Evolutionary conservation across 768 basidiomycete genomes (phyloP), one percentile per base, ranked within the genome.

Genomic region (Termitomyces sp.): DNA sequence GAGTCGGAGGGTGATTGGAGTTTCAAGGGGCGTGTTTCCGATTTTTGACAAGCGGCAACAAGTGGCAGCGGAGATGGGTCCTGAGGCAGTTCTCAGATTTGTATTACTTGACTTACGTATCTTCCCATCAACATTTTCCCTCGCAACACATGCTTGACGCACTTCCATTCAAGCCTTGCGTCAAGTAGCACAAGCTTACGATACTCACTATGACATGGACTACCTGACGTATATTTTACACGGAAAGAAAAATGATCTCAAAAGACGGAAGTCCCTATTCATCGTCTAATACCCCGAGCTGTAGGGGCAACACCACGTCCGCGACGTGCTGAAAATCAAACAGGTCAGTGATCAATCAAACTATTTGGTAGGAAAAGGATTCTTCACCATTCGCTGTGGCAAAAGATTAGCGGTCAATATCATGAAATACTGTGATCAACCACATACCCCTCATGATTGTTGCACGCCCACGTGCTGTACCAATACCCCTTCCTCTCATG

Each of bases 401-500:
- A 56, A 67, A 63, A 45, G 28, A 33, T 64, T 22, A 60, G 43
- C 54, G 64, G 28, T 63, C 60, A 59, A 56, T 53, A 20, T 3
- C 8, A 44, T 22, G 11, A 40, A 59, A 65, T 6, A 41, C 46
- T 49, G 55, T 50, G 44, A 61, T 56, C 45, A 51, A 46, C 41
- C 54, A 69, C 91, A 64, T 64, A 97, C 94, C 96, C 73, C 96
- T 82, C 90, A 97, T 94, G 66, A 98, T 98, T 14, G 96, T 98
- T 45, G 96, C 96, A 73, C 96, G 88, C 74, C 96, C 96, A 83
- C 96, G 88, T 49, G 96, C 96, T 68, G 96, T 97, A 67, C 97
- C 97, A 69, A 99, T 99, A 85, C 97, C 97, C 63, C 96, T 83
- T 68, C 97, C 97, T 66, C 92, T 87, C 95, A 98, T 98, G 20